Percentiles rank a stretch among this genome's conserved stretches.
Conservation (phyloP, 352 stramenopile genomes). For the Phytopythium mirpurense region DNA sequence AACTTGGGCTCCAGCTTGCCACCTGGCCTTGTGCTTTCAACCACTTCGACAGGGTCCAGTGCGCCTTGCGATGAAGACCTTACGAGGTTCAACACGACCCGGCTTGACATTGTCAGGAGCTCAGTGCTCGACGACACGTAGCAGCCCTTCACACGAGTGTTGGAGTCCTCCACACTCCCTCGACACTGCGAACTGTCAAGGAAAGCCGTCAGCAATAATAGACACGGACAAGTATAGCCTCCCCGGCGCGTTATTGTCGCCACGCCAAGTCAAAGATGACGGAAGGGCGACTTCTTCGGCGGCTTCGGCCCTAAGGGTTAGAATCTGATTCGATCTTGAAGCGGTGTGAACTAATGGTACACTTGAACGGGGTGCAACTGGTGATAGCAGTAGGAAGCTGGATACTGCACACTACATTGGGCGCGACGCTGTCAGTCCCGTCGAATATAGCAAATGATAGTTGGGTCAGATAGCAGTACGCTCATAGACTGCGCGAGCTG, state of each 20-base stretch:
- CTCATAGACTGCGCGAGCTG: too few relatives aligned
- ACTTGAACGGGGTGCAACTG: too few relatives aligned
- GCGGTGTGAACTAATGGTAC: too few relatives aligned
- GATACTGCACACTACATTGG: too few relatives aligned
- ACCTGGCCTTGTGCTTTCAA: neutral
- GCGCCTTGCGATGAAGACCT: neutral
- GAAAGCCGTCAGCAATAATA: neutral
- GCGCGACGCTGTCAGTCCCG: too few relatives aligned
- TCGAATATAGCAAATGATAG: too few relatives aligned
- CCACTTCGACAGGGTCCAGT: neutral
- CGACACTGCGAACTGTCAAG: neutral
- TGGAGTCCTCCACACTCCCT: neutral
- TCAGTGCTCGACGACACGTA: too few relatives aligned
- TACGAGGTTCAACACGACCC: neutral
- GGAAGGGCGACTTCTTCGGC: conserved; percentile 52
- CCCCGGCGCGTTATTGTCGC: conserved; percentile 8
- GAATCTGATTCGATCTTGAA: too few relatives aligned
- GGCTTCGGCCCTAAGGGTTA: conserved; percentile 55
- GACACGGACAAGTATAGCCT: neutral
- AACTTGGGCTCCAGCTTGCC: neutral
- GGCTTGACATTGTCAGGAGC: neutral
- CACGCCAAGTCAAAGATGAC: conserved; percentile 65
- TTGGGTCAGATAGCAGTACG: too few relatives aligned
- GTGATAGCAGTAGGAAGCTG: too few relatives aligned
- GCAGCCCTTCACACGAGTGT: too few relatives aligned